Base-by-base conservation (phyloP, 2,329 filamentous ascomycete genomes). In the Rosellinia necatrix region DNA sequence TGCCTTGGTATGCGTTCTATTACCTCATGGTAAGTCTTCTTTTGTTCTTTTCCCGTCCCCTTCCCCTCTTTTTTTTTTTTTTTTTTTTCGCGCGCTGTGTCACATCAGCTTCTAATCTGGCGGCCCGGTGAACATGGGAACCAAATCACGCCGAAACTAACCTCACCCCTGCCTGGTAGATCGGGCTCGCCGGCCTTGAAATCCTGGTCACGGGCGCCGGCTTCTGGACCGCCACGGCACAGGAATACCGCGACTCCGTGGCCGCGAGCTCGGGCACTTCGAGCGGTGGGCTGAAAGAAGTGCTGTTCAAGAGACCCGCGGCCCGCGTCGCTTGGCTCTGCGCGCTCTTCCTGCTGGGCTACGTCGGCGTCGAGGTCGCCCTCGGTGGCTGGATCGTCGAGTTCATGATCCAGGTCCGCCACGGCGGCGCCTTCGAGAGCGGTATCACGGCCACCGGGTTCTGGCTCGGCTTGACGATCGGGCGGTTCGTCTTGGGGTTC, bases 361-460 rank as follows among this genome's bases (percentile, higher is more conserved):
- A 93, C 66, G 87, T 92, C 0, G 90, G 91, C 6, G 78, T 86
- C 1, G 90, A 94, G 70, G 87, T 90, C 40, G 85, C 86, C 0
- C 79, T 92, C 0, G 88, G 89, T 17, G 90, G 90, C 4, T 94
- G 90, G 91, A 89, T 94, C 53, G 87, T 92, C 49, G 85, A 86
- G 4, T 93, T 94, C 71, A 93, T 94, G 89, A 85, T 91, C 22
- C 81, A 84, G 29, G 86, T 91, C 5, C 82, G 91, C 5, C 72
- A 85, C n/a, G 89, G 85, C 1, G 80, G 76, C 3, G 74, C 83
- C 0, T 92, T 92, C 63, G 82, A 84, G 0, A 85, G 85, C 22
- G 89, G 90, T 8, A 88, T 93, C 78, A 85, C 85, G 0, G 86
- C 87, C 0, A 91, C 89, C 1, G 90, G 89, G 0, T 93, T 92